Evolutionary conservation across 192 early-diverging fungal genomes (phyloP), one percentile per base, ranked within the genome.

Genomic region (Umbelopsis vinacea): DNA sequence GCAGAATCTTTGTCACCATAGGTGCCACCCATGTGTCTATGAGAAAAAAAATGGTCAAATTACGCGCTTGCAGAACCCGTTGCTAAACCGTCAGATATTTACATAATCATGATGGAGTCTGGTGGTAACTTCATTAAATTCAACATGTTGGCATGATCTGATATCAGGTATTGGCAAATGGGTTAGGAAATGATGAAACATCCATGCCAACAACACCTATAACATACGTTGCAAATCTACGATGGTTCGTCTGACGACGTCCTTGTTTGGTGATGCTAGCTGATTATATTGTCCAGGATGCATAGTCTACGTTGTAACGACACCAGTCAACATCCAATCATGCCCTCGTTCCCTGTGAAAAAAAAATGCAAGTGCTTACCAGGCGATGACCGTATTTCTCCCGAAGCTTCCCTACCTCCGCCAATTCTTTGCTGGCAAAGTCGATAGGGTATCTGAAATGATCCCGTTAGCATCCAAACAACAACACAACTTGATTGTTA

Each of bases 221-320:
- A 0, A 48, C 35, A 52, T 71, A 76, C 74, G 74, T 29, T 72
- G 24, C 29, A 86, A 77, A 50, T 86, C 84, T 9, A 22, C 68
- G 19, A 84, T 75, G 10, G 76, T 81, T 38, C 68, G 46, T 9
- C 52, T n/a, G 40, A 86, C 74, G 4, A 86, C 82, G 11, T 68
- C 68, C 29, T 37, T 45, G 11, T 72, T 70, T 43, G 80, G 80
- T 37, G 75, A 78, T 35, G 73, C 83, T 47, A 86, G 43, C 54
- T 84, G 84, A 22, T 70, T 80, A 63, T 74, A 86, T 67, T 86
- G 85, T 7, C 85, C 85, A 26, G 85, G 85, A 74, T 86, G 85
- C 67, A 69, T 79, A 8, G 85, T 86, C 75, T 77, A 29, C 53
- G 21, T 2, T 23, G 17, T 37, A 46, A 19, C 24, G 35, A 19